Evolutionary conservation across 257 asterid species (phyloP).

Genomic region (Nicotiana otophora): DNA sequence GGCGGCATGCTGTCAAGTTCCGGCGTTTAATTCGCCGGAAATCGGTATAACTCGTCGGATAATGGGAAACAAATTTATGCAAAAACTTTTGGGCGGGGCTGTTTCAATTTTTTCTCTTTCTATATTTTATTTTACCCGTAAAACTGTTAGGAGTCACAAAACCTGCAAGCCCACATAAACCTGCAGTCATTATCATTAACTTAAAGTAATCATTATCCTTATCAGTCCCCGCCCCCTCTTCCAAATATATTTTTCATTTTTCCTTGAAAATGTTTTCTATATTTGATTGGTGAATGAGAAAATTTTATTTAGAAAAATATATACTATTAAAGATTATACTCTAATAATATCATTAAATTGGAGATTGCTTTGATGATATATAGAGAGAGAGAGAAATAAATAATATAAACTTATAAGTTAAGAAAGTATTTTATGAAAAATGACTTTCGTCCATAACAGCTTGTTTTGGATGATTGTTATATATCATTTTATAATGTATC

Average conservation of each 20-base stretch:
- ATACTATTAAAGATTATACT: no score
- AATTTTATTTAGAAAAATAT: no score
- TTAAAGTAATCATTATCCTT: background rate
- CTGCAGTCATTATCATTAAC: background rate
- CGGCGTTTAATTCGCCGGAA: constrained; percentile 24
- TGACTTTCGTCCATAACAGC: no score
- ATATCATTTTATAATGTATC: no score
- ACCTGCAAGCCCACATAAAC: background rate
- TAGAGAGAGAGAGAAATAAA: no score
- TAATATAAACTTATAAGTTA: no score
- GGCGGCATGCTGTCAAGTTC: constrained; percentile 47
- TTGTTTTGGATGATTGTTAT: no score
- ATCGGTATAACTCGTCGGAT: background rate
- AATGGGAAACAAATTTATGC: background rate
- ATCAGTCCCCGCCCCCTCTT: background rate
- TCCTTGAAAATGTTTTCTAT: no score
- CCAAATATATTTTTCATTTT: background rate
- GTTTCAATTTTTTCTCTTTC: background rate
- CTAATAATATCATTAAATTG: no score
- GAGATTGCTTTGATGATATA: no score
- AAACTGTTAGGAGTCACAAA: background rate
- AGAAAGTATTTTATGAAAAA: no score
- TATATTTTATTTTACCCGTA: background rate
- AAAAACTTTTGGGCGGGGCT: background rate
- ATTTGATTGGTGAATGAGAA: no score